These are phyloP conservation scores for Iris macrosiphon DNA, from an alignment of 106 monocot genomes.

Conservation along the genomic window DNA sequence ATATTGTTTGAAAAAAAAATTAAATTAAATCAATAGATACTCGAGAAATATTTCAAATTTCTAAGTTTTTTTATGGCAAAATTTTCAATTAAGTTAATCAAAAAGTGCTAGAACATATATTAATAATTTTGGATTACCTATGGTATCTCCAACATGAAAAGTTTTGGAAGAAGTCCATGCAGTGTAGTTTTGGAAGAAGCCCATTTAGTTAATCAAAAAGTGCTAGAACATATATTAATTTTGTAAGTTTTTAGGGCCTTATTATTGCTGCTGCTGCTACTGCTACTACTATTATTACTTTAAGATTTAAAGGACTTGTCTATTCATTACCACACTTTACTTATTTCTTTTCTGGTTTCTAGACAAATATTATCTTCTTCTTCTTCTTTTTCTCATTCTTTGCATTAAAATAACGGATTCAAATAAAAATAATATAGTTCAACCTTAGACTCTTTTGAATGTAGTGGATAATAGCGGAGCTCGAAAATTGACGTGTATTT, in stretches of 20 bases:
- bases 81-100: background rate
- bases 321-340: no score
- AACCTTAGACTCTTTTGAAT: conserved; percentile 2
- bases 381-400: background rate
- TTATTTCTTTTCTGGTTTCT: background rate
- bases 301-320: no score
- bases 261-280: no score
- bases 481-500: conserved; percentile 2
- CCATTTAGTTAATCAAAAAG: background rate
- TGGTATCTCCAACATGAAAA: conserved; percentile 42
- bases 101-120: background rate
- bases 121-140: no score
- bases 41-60: no score
- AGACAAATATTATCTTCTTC: background rate
- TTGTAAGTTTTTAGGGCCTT: no score
- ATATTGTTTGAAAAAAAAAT: no score
- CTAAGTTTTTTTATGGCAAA: no score
- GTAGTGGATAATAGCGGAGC: background rate
- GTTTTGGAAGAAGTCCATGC: conserved; percentile 34
- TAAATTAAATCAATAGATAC: no score
- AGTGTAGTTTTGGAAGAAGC: no score
- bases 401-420: background rate
- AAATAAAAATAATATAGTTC: conserved; percentile 1
- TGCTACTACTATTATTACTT: no score
- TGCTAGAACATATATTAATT: background rate